Base-by-base conservation (phyloP, 2,329 filamentous ascomycete genomes). In the Colletotrichum sp. region DNA sequence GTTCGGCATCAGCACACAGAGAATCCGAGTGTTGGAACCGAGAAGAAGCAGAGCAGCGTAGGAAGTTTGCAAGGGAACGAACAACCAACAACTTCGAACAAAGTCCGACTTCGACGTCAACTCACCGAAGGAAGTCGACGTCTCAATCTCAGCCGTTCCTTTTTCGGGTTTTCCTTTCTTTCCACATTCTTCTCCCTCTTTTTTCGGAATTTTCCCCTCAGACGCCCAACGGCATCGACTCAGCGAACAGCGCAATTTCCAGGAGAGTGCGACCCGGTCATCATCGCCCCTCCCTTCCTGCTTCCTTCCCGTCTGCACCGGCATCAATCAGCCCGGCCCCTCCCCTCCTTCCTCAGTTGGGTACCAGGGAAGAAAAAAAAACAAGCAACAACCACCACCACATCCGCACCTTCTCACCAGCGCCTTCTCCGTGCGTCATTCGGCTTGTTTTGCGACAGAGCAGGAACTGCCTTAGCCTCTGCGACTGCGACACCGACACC, bases 351-450 rank as follows among this genome's bases (percentile, higher is more conserved):
- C 69, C 63, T 72, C 63, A 39, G 15, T 62, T 13, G 64, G 39
- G 39, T 60, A 44, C 28, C n/a, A 49, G 16, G 34, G 55, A 69
- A 65, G 39, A 66, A 66, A 26, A 24, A 55, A 64, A 44, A 57
- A 59, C 9, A 34, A 67, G 34, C 39, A 75, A 64, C 52, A 26
- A 75, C 32, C 66, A 75, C 74, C 36, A 59, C 44, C 21, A 62
- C 62, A 16, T 44, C 24, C 36, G 62, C 60, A 52, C 65, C 70
- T 76, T 75, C 76, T 72, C 74, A 72, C 69, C 70, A 79, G 76
- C 72, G 75, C 57, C 62, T 57, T 72, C 34, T 28, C 71, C 62
- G 57, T 72, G 55, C 30, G 75, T 67, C 26, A 62, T 78, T 72
- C 24, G 62, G 77, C 70, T 65, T 67, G 44, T 52, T 52, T 34